Evolutionary conservation across 495 filamentous ascomycete genomes (phyloP).

Genomic region (Trichoderma erinaceum): DNA sequence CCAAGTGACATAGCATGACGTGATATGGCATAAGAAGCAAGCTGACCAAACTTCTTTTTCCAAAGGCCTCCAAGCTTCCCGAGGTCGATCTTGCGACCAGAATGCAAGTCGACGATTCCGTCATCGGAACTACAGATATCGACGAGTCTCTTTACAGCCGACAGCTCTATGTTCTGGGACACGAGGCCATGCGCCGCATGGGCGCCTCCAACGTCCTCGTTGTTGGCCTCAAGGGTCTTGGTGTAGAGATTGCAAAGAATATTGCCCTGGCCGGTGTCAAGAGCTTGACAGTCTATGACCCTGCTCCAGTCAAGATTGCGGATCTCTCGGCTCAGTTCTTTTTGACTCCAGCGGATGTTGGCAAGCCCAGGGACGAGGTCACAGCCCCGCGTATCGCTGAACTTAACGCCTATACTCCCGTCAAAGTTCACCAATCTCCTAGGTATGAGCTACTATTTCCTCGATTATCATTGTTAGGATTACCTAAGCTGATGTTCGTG

Average conservation of each 20-base stretch:
- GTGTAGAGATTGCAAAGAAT: slow-evolving; percentile 98
- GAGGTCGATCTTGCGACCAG: slow-evolving; percentile 61
- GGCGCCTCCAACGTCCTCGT: slow-evolving; percentile 90
- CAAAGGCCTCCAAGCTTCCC: slow-evolving; percentile 38
- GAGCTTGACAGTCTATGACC: slow-evolving; percentile 78
- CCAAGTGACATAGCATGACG: too few species aligned
- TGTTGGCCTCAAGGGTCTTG: slow-evolving; percentile 85
- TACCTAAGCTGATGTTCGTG: slow-evolving; percentile 19
- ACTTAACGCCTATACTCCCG: slow-evolving; percentile 92
- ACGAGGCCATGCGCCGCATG: slow-evolving; percentile 99
- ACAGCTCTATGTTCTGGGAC: slow-evolving; percentile 95
- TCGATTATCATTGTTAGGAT: neutral
- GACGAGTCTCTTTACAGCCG: slow-evolving; percentile 97
- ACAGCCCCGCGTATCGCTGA: slow-evolving; percentile 87
- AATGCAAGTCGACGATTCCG: slow-evolving; percentile 75
- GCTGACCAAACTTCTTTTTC: slow-evolving; percentile 24
- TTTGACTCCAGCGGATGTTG: slow-evolving; percentile 79
- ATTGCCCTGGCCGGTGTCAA: slow-evolving; percentile 91
- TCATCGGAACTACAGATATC: slow-evolving; percentile 58
- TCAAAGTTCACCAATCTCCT: slow-evolving; percentile 61
- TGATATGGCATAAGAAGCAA: neutral
- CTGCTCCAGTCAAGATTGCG: slow-evolving; percentile 69
- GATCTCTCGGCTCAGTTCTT: slow-evolving; percentile 97
- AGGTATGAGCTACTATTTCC: slow-evolving; percentile 25
- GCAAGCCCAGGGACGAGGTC: slow-evolving; percentile 79